Percentiles rank a stretch among this genome's conserved stretches.
Evolutionary conservation across 2,329 filamentous ascomycete genomes (phyloP).

Genomic region (Stachybotrys elegans): DNA sequence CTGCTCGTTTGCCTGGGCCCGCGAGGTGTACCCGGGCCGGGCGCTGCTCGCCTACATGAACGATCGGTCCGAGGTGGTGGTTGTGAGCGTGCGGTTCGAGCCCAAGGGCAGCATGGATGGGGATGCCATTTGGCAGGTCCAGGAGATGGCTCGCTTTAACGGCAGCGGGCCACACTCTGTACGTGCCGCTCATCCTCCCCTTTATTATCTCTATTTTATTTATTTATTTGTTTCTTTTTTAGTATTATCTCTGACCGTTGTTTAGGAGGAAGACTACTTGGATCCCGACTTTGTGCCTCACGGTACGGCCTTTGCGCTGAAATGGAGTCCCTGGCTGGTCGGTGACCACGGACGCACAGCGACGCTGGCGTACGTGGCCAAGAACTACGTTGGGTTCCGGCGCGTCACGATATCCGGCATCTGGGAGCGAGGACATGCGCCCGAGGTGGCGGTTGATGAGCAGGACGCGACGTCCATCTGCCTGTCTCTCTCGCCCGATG

Average conservation of each 20-base stretch:
- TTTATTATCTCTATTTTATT: background rate
- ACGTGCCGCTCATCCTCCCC: background rate
- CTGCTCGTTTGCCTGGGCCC: slow-evolving; percentile 49
- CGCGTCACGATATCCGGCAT: slow-evolving; percentile 34
- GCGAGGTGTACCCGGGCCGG: slow-evolving; percentile 31
- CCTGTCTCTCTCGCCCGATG: slow-evolving; percentile 43
- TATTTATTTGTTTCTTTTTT: background rate
- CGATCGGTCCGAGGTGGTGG: slow-evolving; percentile 42
- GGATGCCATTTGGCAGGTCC: slow-evolving; percentile 42
- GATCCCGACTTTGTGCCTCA: slow-evolving; percentile 46
- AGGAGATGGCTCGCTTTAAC: slow-evolving; percentile 45
- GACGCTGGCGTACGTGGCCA: slow-evolving; percentile 45
- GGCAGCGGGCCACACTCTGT: slow-evolving; percentile 39
- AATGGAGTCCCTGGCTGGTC: slow-evolving; percentile 49
- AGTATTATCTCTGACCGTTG: slow-evolving; percentile 7
- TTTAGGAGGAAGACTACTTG: slow-evolving; percentile 20
- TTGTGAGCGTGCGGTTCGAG: slow-evolving; percentile 44
- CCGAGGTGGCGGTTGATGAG: slow-evolving; percentile 32
- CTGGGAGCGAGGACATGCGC: slow-evolving; percentile 28
- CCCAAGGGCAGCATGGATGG: slow-evolving; percentile 13
- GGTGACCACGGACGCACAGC: slow-evolving; percentile 29
- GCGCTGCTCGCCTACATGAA: slow-evolving; percentile 48
- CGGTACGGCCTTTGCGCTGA: slow-evolving; percentile 45
- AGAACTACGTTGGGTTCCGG: slow-evolving; percentile 51
- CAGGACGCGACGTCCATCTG: slow-evolving; percentile 44